phyloP scores from a whole-genome alignment of 345 rosid genomes.

The Hibiscus mutabilis region DNA sequence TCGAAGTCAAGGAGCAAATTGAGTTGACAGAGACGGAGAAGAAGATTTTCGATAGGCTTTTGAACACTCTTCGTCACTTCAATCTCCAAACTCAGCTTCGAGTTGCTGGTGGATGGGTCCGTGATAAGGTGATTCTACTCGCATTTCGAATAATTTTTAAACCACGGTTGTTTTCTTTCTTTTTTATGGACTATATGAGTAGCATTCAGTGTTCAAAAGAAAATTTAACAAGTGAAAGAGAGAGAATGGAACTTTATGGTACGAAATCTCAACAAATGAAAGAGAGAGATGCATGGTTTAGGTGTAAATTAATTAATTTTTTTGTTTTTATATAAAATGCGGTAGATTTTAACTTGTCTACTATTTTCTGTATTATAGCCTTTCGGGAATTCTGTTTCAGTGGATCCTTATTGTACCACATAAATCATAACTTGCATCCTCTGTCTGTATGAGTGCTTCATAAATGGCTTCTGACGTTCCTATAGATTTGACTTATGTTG shows the following conservation, averaged over 20 bases:
- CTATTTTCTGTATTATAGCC: not conserved
- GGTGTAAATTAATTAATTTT: not conserved
- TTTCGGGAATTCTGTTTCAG: not conserved
- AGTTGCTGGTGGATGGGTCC: conserved; percentile 99
- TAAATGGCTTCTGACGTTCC: not conserved
- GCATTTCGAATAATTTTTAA: not conserved
- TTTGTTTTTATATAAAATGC: not conserved
- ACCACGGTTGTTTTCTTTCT: not conserved
- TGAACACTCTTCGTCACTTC: conserved; percentile 54
- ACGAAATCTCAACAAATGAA: not conserved
- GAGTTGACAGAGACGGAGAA: conserved; percentile 56
- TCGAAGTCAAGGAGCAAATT: conserved; percentile 50
- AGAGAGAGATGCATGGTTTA: not conserved
- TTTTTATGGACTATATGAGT: not conserved
- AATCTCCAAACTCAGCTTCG: conserved; percentile 72
- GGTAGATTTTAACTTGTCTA: not conserved
- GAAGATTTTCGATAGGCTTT: conserved; percentile 64
- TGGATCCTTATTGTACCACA: not conserved
- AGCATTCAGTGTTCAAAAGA: not conserved
- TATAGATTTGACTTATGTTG: not conserved
- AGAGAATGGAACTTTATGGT: not conserved
- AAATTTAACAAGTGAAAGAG: not conserved
- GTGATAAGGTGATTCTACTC: conserved; percentile 60
- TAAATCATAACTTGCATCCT: not conserved
- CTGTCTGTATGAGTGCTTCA: not conserved